Percentiles rank a stretch among this genome's conserved stretches.
phyloP scores from a whole-genome alignment of 441 rosid genomes.

The Francoa sonchifolia region DNA sequence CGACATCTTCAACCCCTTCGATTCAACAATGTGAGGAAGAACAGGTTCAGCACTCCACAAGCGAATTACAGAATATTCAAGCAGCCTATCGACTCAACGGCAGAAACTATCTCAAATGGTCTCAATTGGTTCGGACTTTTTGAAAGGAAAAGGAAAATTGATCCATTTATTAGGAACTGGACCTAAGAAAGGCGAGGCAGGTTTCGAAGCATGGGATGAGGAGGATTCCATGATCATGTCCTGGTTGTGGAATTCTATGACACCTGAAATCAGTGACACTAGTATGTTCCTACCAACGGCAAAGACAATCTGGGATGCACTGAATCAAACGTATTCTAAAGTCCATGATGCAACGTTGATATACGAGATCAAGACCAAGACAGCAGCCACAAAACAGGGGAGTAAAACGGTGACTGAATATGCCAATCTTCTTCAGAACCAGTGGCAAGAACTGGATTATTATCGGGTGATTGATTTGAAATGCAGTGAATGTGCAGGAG shows the following conservation, averaged over 20 bases:
- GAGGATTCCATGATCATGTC: not conserved
- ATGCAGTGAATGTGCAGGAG: not conserved
- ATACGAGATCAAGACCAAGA: not conserved
- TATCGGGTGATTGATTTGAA: not conserved
- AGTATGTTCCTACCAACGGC: not conserved
- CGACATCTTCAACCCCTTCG: not conserved
- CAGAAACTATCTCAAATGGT: not conserved
- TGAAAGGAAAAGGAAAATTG: not conserved
- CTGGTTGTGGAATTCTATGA: slow-evolving; percentile 3
- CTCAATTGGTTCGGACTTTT: not conserved
- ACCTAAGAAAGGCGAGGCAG: not conserved
- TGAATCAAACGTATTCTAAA: not conserved
- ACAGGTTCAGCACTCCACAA: too few relatives aligned
- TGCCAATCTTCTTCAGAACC: not conserved
- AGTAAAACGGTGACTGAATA: not conserved
- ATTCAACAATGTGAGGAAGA: not conserved
- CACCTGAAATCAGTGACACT: not conserved
- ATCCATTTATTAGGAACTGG: not conserved
- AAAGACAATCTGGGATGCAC: not conserved
- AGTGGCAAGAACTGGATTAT: not conserved
- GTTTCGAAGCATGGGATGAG: not conserved
- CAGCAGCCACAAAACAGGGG: not conserved
- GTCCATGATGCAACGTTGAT: not conserved
- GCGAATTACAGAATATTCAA: not conserved
- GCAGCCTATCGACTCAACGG: not conserved